Percentiles rank a stretch among this genome's conserved stretches.
These are phyloP conservation scores for Dryadomyces quercivorus DNA, from an alignment of 2,329 filamentous ascomycete species.

Conservation along the genomic window DNA sequence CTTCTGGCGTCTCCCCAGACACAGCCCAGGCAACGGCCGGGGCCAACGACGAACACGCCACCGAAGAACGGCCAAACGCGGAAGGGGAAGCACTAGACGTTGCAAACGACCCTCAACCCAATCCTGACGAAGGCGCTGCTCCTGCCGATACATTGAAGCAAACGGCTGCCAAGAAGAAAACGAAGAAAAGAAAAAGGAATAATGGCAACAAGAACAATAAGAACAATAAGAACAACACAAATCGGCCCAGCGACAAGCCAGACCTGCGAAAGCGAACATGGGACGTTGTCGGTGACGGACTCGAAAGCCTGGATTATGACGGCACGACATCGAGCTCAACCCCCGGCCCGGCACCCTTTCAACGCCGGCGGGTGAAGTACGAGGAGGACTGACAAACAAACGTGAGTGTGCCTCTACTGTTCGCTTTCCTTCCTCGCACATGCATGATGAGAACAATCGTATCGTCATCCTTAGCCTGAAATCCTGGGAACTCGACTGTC, in stretches of 20 bases:
- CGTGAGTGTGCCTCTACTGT: conserved; percentile 1
- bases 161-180: conserved; percentile 4
- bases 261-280: conserved; percentile 55
- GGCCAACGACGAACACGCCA: no score
- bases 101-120: no score
- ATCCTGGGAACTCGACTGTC: conserved; percentile 17
- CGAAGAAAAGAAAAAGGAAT: conserved; percentile 7
- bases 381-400: conserved; percentile 22
- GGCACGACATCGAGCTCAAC: conserved; percentile 21
- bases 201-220: conserved; percentile 20
- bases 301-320: conserved; percentile 50
- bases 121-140: no score
- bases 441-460: conserved; percentile 70
- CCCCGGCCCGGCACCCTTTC: conserved; percentile 17
- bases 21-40: no score
- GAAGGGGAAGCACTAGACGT: no score
- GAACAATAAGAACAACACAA: conserved; percentile 16
- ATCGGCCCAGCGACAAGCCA: conserved; percentile 36
- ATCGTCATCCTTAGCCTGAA: conserved; percentile 98
- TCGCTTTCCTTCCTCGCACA: conserved; percentile 3
- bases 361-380: conserved; percentile 34
- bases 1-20: no score
- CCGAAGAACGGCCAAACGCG: no score
- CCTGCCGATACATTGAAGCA: background rate
- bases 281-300: conserved; percentile 50